Evolutionary conservation across 2,329 filamentous ascomycete genomes (phyloP), one percentile per base, ranked within the genome.

Genomic region (Stenocarpella maydis): DNA sequence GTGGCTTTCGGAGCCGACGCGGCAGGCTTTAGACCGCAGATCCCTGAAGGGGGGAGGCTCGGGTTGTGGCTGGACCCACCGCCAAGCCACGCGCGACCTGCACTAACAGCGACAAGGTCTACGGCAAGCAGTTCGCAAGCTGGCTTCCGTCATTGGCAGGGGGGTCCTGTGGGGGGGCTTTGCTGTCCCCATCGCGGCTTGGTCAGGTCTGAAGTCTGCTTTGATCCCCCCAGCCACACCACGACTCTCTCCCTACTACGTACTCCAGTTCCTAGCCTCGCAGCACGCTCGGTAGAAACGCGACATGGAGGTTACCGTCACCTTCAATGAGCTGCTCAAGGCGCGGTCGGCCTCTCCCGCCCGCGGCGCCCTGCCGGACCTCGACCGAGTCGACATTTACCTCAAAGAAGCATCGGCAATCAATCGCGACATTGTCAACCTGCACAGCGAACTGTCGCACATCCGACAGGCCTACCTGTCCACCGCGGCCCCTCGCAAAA

Each of bases 331-430:
- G 78, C 85, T 91, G 55, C 85, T 95, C 28, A 86, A 86, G 75
- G 82, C 85, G 74, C 87, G 88, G 71, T 82, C 87, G 79, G 85
- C 86, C 53, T 81, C 82, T 34, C 81, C 84, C 9, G 84, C 86
- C 15, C 81, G 76, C 65, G 76, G 75, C 54, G 75, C 77, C 72
- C 84, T 84, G 72, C 65, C 65, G 21, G 82, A 78, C 68, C 75
- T 84, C 60, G 82, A 86, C 73, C 85, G 81, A 74, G 87, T 96
- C 63, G 93, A 98, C 78, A 92, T 92, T 75, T 99, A 98, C 78
- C 84, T 98, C 41, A 94, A 95, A 77, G 95, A 98, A 81, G 96
- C 96, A 65, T 96, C 97, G 81, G 89, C 92, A 78, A 98, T 98
- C 80, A 96, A 97, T 78, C 87, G 90, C 9, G 94, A 97, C 78